Evolutionary conservation across 768 basidiomycete genomes (phyloP).

Genomic region (Phlebiopsis gigantea): DNA sequence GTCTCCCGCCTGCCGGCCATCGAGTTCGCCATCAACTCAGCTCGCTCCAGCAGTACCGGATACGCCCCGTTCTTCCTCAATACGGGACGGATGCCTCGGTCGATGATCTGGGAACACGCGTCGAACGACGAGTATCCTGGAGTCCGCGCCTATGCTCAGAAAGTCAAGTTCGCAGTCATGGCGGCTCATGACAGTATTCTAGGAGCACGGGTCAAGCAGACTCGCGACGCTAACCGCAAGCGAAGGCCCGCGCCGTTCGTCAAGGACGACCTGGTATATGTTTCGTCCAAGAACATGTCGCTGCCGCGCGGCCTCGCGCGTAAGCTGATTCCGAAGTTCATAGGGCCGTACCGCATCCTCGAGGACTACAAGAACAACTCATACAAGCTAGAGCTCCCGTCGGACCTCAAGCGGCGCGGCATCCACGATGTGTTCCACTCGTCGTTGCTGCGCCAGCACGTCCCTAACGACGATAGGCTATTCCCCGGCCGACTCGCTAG

Average conservation of each 20-base stretch:
- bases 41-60: constrained; percentile 29
- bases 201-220: constrained; percentile 28
- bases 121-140: constrained; percentile 20
- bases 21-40: constrained; percentile 34
- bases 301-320: constrained; percentile 16
- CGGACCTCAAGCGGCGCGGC: constrained; percentile 18
- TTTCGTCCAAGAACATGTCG: constrained; percentile 17
- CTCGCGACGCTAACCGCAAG: constrained; percentile 22
- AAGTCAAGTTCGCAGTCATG: constrained; percentile 26
- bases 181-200: constrained; percentile 30
- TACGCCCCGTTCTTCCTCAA: constrained; percentile 34
- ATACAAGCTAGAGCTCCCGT: constrained; percentile 22
- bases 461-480: constrained; percentile 29
- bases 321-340: constrained; percentile 25
- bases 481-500: constrained; percentile 25
- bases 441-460: constrained; percentile 25
- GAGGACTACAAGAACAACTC: constrained; percentile 17
- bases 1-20: constrained; percentile 27
- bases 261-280: constrained; percentile 25
- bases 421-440: constrained; percentile 31
- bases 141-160: constrained; percentile 22
- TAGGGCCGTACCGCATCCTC: constrained; percentile 24
- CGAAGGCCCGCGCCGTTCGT: constrained; percentile 9
- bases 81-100: constrained; percentile 24
- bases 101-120: constrained; percentile 26